Conservation (phyloP, 495 filamentous ascomycete genomes). For the Lindgomyces ingoldianus region DNA sequence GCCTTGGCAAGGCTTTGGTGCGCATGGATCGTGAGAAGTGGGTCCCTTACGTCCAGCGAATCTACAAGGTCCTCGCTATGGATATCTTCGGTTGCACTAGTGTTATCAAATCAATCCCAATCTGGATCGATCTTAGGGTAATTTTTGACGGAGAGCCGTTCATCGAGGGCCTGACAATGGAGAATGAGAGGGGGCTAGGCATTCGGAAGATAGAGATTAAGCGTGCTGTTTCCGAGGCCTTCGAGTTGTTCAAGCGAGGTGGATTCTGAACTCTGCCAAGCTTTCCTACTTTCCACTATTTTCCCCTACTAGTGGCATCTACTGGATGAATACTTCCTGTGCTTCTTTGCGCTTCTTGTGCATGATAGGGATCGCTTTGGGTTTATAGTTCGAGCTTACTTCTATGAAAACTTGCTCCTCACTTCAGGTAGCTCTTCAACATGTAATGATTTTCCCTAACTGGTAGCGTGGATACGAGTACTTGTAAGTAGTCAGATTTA, state of each 20-base stretch:
- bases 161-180: neutral
- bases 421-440: no score
- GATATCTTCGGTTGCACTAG: conserved; percentile 8
- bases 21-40: conserved; percentile 5
- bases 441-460: no score
- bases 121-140: conserved; percentile 17
- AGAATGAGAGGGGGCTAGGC: neutral
- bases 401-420: no score
- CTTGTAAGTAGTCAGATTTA: no score
- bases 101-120: conserved; percentile 3
- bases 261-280: neutral
- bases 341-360: neutral
- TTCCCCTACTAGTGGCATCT: neutral
- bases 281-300: neutral
- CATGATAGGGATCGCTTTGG: no score
- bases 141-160: conserved; percentile 1
- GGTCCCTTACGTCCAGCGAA: neutral
- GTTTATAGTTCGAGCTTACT: no score
- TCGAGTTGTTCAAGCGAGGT: conserved; percentile 25
- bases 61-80: neutral
- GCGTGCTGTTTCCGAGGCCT: conserved; percentile 9
- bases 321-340: neutral
- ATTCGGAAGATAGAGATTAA: neutral
- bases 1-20: neutral
- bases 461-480: no score